phyloP scores from a whole-genome alignment of 2,329 filamentous ascomycete genomes.

The Paraphaeosphaeria sporulosa region DNA sequence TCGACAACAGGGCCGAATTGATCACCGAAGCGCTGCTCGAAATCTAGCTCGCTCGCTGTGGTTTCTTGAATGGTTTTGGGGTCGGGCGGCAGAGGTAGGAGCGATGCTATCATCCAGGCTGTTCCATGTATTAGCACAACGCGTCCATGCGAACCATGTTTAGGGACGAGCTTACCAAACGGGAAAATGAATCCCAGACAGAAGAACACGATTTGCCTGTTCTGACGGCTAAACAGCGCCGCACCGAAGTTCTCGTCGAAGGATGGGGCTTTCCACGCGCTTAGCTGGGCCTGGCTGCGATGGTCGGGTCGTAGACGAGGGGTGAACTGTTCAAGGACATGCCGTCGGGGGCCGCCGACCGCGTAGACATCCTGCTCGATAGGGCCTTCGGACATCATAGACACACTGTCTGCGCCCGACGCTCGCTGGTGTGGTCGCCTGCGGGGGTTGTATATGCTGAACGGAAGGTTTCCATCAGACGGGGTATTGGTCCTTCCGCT shows the following conservation, averaged over 20 bases:
- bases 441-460: conserved; percentile 48
- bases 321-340: conserved; percentile 38
- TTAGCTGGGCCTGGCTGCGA: conserved; percentile 59
- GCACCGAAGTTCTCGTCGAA: conserved; percentile 70
- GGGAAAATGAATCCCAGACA: conserved; percentile 80
- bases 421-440: conserved; percentile 45
- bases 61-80: conserved; percentile 61
- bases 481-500: conserved; percentile 47
- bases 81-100: conserved; percentile 73
- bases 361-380: conserved; percentile 42
- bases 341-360: conserved; percentile 36
- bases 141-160: conserved; percentile 20
- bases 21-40: conserved; percentile 55
- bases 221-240: conserved; percentile 69
- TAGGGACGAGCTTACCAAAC: conserved; percentile 51
- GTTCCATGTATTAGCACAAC: conserved; percentile 25
- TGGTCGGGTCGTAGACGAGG: conserved; percentile 48
- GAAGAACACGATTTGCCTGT: conserved; percentile 78
- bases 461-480: conserved; percentile 47
- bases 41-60: conserved; percentile 43
- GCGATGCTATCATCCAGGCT: conserved; percentile 83
- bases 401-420: conserved; percentile 41
- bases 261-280: conserved; percentile 77
- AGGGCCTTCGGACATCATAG: conserved; percentile 36
- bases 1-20: conserved; percentile 56